Evolutionary conservation across 2,329 filamentous ascomycete genomes (phyloP), one percentile per base, ranked within the genome.

Genomic region (Sphaceloma murrayae): DNA sequence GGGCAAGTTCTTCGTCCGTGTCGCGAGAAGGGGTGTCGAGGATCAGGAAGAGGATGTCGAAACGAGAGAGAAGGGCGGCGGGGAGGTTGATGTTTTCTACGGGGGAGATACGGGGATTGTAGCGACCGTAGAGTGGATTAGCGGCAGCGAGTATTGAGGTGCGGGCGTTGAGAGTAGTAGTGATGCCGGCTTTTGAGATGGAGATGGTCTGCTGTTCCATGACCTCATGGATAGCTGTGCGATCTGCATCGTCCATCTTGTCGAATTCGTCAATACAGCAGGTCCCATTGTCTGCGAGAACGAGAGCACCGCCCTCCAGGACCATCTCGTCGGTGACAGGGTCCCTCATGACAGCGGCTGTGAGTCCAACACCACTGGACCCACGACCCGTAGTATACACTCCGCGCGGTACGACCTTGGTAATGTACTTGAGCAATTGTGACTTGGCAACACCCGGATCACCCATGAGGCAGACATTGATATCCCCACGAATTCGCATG

Each of bases 391-490:
- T 83, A 11, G 81, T 85, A 61, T 85, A 85, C 4, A 85, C 77
- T 60, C 81, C 81, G 48, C 91, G 82, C 29, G 91, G 91, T 3
- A 91, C 91, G 57, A 98, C 98, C 66, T 94, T 93, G 74, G 98
- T 89, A 18, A 98, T 82, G 58, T 98, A 98, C 50, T 86, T 76
- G 19, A 98, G 73, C 46, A 98, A 32, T 29, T 98, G 91, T 27
- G 91, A 98, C 69, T 98, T 98, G 68, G 91, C 91, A 60, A 98
- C 91, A 85, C 91, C 91, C 61, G 91, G 91, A 59, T 98, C 91
- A 73, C 91, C 91, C 91, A 98, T 98, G 58, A 98, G 69, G 63
- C 91, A 96, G 51, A 98, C 82, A 67, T 98, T 98, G 70, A 98
- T 94, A 59, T 98, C 91, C 56, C 91, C 91, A 73, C 91, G 86